phyloP scores from a whole-genome alignment of 2,329 filamentous ascomycete species.

The Rhytidhysteron rufulum region DNA sequence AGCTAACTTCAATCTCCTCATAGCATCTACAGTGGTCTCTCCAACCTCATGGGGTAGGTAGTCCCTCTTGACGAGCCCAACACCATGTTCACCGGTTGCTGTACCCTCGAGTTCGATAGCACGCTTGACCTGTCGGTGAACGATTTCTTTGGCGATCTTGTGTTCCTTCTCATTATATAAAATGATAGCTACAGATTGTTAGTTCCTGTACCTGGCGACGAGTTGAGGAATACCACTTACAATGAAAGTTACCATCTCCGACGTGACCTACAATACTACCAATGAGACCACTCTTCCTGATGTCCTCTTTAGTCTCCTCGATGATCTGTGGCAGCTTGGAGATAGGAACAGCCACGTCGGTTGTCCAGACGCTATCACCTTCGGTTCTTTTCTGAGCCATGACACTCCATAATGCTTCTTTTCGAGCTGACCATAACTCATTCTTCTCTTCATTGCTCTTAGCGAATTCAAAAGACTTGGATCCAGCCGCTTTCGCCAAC shows the following conservation, averaged over 20 bases:
- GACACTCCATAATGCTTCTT: conserved; percentile 70
- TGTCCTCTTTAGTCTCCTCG: conserved; percentile 68
- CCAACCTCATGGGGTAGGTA: conserved; percentile 78
- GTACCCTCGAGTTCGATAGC: conserved; percentile 83
- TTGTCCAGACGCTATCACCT: conserved; percentile 68
- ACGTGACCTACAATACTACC: conserved; percentile 69
- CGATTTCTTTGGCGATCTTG: conserved; percentile 63
- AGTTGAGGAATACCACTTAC: conserved; percentile 34
- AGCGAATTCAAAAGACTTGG: conserved; percentile 68
- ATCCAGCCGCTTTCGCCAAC: conserved; percentile 56
- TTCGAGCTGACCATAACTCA: conserved; percentile 72
- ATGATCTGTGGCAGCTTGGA: conserved; percentile 69
- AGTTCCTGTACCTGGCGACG: not conserved
- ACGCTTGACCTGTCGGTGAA: conserved; percentile 81
- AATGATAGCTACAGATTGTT: conserved; percentile 49
- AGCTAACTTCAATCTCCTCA: conserved; percentile 80
- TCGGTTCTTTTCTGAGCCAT: conserved; percentile 60
- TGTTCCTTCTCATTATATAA: conserved; percentile 65
- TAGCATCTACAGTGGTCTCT: conserved; percentile 69
- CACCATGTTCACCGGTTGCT: conserved; percentile 80
- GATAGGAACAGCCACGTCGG: conserved; percentile 76
- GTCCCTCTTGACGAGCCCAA: conserved; percentile 80
- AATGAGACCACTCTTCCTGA: conserved; percentile 58
- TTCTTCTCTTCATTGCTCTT: conserved; percentile 59
- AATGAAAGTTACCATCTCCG: conserved; percentile 72